Evolutionary conservation across 495 filamentous ascomycete species (phyloP).

Genomic region (Aspergillus bertholletiae): DNA sequence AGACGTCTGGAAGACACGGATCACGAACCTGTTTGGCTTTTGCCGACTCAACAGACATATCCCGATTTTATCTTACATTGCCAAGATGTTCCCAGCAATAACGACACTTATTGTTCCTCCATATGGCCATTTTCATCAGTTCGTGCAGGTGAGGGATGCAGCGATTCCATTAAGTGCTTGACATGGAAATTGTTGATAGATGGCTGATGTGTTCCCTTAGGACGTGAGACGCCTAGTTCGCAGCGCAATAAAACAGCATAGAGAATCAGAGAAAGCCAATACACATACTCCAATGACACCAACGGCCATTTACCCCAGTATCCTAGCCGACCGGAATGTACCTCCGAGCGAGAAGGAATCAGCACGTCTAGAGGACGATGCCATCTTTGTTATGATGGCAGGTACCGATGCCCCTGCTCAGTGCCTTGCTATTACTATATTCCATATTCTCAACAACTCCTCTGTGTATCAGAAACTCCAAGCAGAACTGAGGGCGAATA

Average conservation of each 20-base stretch:
- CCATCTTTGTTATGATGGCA: conserved; percentile 31
- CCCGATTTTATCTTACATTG: background rate
- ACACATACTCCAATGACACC: background rate
- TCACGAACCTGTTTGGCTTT: conserved; percentile 11
- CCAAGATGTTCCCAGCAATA: background rate
- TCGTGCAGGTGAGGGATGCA: conserved; percentile 10
- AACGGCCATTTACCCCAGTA: conserved; percentile 16
- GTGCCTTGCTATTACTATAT: conserved; percentile 21
- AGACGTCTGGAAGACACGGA: conserved; percentile 9
- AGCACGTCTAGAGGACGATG: conserved; percentile 34
- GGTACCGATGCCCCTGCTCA: conserved; percentile 27
- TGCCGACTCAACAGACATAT: conserved; percentile 7
- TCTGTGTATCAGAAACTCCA: conserved; percentile 15
- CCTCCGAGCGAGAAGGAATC: conserved; percentile 41
- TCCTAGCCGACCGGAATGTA: conserved; percentile 7
- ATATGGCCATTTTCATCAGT: conserved; percentile 1
- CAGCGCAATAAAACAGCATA: background rate
- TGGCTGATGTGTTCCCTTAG: too few relatives aligned
- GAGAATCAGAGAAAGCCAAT: background rate
- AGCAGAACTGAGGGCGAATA: conserved; percentile 20
- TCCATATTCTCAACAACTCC: conserved; percentile 23
- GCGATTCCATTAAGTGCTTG: too few relatives aligned
- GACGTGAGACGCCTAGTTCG: background rate
- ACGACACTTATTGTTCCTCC: too few relatives aligned
- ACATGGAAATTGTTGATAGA: background rate